These are phyloP conservation scores for Caloboletus inedulis DNA, from an alignment of 1,284 basidiomycete genomes.

Conservation along the genomic window DNA sequence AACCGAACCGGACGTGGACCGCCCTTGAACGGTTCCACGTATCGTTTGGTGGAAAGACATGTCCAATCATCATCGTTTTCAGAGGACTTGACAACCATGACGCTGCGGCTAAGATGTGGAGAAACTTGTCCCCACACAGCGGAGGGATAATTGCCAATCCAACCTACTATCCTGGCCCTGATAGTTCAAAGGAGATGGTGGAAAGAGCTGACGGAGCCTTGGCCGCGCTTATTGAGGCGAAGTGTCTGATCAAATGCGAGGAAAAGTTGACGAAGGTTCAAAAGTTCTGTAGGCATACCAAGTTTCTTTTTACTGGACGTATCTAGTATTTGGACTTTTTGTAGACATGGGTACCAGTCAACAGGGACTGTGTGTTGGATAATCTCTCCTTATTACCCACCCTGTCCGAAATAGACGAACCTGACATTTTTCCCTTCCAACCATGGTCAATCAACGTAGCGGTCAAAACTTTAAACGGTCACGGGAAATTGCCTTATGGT, in stretches of 20 bases:
- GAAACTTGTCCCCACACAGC: conserved; percentile 6
- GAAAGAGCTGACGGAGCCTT: conserved; percentile 22
- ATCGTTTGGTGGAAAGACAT: conserved; percentile 21
- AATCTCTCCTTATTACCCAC: not conserved
- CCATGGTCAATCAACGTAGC: not conserved
- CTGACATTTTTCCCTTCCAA: not conserved
- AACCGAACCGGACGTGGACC: conserved; percentile 14
- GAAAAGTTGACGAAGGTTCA: conserved; percentile 24
- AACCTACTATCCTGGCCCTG: conserved; percentile 22
- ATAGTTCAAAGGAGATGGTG: conserved; percentile 10
- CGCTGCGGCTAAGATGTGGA: conserved; percentile 19
- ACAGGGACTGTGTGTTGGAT: not conserved
- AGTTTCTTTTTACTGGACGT: conserved; percentile 16
- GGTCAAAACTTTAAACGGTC: not conserved
- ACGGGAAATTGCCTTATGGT: not conserved
- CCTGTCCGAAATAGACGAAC: not conserved
- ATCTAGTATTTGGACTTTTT: conserved; percentile 10
- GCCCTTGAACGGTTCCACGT: conserved; percentile 19
- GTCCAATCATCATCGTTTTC: conserved; percentile 25
- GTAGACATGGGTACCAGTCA: not conserved
- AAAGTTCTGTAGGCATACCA: conserved; percentile 20
- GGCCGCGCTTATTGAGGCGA: conserved; percentile 21
- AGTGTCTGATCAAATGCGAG: conserved; percentile 23
- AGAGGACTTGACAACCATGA: conserved; percentile 18
- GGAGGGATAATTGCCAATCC: conserved; percentile 20